Evolutionary conservation across 2,329 filamentous ascomycete genomes (phyloP).

Genomic region (Thermoascus crustaceus): DNA sequence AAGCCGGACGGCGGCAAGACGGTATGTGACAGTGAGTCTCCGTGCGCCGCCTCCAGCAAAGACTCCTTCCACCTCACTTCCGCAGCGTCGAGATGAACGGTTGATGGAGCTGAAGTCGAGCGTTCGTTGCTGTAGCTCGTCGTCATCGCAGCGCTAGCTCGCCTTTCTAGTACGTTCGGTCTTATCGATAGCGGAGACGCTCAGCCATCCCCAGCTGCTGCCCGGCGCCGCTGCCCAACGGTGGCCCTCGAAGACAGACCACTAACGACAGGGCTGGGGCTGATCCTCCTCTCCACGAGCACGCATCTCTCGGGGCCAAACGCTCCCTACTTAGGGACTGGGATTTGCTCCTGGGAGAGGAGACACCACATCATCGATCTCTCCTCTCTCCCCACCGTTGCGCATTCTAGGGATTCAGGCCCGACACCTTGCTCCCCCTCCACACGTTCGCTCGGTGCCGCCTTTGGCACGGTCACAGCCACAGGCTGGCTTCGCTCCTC

Average conservation of each 20-base stretch:
- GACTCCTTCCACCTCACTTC: no score
- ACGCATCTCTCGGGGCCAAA: no score
- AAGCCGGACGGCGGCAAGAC: background rate
- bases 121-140: no score
- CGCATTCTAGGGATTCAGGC: background rate
- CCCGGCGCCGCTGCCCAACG: background rate
- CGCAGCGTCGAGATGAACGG: background rate
- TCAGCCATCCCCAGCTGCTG: background rate
- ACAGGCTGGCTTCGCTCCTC: background rate
- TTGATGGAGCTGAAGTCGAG: no score
- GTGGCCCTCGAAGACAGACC: background rate
- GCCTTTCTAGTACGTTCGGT: conserved; percentile 1
- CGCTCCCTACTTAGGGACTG: background rate
- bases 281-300: conserved; percentile 1
- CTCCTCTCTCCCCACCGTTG: background rate
- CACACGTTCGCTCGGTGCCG: no score
- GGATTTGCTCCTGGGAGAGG: no score
- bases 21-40: conserved; percentile 2
- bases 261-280: conserved; percentile 1
- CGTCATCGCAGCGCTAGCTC: background rate
- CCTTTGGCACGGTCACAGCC: conserved; percentile 1
- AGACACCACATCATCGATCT: background rate
- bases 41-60: no score
- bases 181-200: background rate
- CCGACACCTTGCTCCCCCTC: background rate